phyloP scores from a whole-genome alignment of 2,329 filamentous ascomycete genomes.

The Penicillium olsonii region DNA sequence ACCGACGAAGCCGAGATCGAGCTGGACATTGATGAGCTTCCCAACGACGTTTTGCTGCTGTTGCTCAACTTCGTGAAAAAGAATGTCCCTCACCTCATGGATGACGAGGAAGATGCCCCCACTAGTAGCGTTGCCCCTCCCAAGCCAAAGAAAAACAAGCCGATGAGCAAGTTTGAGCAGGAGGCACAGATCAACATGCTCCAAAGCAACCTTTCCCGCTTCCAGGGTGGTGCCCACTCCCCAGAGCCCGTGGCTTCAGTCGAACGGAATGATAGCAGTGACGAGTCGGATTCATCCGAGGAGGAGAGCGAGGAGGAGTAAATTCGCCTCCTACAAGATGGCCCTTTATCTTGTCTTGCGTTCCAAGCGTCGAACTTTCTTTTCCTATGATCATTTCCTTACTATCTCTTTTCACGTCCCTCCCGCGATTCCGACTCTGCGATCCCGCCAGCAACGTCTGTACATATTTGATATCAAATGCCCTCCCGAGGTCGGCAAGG shows the following conservation, averaged over 20 bases:
- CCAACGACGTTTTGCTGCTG: slow-evolving; percentile 48
- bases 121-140: slow-evolving; percentile 36
- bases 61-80: slow-evolving; percentile 51
- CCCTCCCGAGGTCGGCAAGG: slow-evolving; percentile 3
- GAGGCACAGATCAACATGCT: slow-evolving; percentile 53
- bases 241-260: slow-evolving; percentile 47
- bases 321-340: slow-evolving; percentile 13
- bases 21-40: slow-evolving; percentile 52
- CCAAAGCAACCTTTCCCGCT: slow-evolving; percentile 48
- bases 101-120: slow-evolving; percentile 44
- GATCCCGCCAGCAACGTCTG: slow-evolving; percentile 8
- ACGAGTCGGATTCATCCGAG: slow-evolving; percentile 48
- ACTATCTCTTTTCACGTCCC: slow-evolving; percentile 5
- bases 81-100: slow-evolving; percentile 45
- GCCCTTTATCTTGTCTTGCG: slow-evolving; percentile 22
- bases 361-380: slow-evolving; percentile 21
- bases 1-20: slow-evolving; percentile 51
- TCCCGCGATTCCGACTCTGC: neutral
- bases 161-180: slow-evolving; percentile 54
- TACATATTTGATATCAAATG: slow-evolving; percentile 22
- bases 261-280: slow-evolving; percentile 48
- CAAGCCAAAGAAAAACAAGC: slow-evolving; percentile 54
- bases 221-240: slow-evolving; percentile 45
- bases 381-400: slow-evolving; percentile 1
- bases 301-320: slow-evolving; percentile 55